Percentiles rank a stretch among this genome's conserved stretches.
Conservation (phyloP, 768 basidiomycete genomes). For the Flagelloscypha sp. region DNA sequence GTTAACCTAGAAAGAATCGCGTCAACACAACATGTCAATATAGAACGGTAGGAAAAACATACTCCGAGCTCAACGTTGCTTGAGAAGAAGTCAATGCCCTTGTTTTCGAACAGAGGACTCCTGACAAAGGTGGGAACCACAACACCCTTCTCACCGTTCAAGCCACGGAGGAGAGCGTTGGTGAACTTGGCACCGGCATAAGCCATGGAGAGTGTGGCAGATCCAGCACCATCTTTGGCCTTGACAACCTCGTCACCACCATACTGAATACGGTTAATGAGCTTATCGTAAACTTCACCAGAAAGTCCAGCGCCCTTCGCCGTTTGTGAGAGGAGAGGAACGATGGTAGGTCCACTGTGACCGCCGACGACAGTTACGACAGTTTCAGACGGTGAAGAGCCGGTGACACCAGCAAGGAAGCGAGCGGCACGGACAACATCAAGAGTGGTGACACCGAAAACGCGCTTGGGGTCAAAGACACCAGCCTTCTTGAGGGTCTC, state of each 20-base stretch:
- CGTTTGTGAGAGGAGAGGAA: slow-evolving; percentile 88
- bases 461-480: slow-evolving; percentile 78
- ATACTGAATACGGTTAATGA: slow-evolving; percentile 92
- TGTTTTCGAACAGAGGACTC: slow-evolving; percentile 73
- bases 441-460: slow-evolving; percentile 97
- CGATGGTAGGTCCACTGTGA: slow-evolving; percentile 95
- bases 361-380: slow-evolving; percentile 86
- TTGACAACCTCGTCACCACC: slow-evolving; percentile 99
- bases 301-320: slow-evolving; percentile 58
- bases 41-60: slow-evolving; percentile 19
- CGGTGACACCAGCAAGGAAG: slow-evolving; percentile 71
- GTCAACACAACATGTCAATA: slow-evolving; percentile 5
- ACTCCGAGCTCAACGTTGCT: slow-evolving; percentile 92
- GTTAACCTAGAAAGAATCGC: slow-evolving; percentile 37
- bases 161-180: slow-evolving; percentile 48
- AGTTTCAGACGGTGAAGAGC: slow-evolving; percentile 56
- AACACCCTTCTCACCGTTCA: slow-evolving; percentile 60
- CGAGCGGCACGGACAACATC: slow-evolving; percentile 95
- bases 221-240: slow-evolving; percentile 86
- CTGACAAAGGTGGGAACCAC: slow-evolving; percentile 82
- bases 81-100: slow-evolving; percentile 94
- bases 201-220: slow-evolving; percentile 72
- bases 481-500: slow-evolving; percentile 86
- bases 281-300: slow-evolving; percentile 65
- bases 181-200: slow-evolving; percentile 72